These are phyloP conservation scores for Suhomyces panamericanus DNA, from an alignment of 1,139 yeast species.

Conservation along the genomic window DNA sequence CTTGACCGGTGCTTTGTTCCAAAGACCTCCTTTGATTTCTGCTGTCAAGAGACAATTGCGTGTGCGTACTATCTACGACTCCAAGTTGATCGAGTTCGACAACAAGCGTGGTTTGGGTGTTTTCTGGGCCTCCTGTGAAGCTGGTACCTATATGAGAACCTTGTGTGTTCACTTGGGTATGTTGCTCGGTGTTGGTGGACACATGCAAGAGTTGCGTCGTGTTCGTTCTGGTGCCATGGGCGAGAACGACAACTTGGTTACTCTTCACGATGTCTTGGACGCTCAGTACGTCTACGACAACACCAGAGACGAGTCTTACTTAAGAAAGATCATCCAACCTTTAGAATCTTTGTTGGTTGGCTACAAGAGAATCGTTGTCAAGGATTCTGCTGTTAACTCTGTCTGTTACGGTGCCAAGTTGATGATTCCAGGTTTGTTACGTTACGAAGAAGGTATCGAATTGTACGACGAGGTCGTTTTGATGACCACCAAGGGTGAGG, in stretches of 20 bases:
- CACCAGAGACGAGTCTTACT: constrained; percentile 93
- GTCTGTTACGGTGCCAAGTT: constrained; percentile 98
- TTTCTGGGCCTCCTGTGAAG: constrained; percentile 99
- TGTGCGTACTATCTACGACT: constrained; percentile 96
- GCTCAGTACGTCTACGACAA: constrained; percentile 98
- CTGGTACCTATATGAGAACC: constrained; percentile 99
- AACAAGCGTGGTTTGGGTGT: constrained; percentile 96
- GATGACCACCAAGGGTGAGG: constrained; percentile 99
- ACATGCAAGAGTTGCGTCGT: constrained; percentile 99
- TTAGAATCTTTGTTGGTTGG: constrained; percentile 91
- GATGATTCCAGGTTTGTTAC: constrained; percentile 96
- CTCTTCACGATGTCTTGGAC: constrained; percentile 94
- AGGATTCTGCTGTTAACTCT: constrained; percentile 97
- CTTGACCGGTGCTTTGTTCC: constrained; percentile 97
- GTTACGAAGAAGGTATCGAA: constrained; percentile 98
- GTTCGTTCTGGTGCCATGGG: constrained; percentile 96
- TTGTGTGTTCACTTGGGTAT: constrained; percentile 98
- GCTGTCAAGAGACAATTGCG: constrained; percentile 99
- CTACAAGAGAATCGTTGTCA: constrained; percentile 95
- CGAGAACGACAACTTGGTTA: constrained; percentile 89
- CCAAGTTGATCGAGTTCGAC: constrained; percentile 93
- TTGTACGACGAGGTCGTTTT: constrained; percentile 96
- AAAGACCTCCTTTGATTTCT: constrained; percentile 97
- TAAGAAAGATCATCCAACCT: constrained; percentile 93
- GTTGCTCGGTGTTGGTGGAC: constrained; percentile 98